A percentile compares a stretch with the other conserved stretches of the same genome.
Conservation (phyloP, 1,139 yeast genomes). For the Saccharomycopsis crataegensis region DNA sequence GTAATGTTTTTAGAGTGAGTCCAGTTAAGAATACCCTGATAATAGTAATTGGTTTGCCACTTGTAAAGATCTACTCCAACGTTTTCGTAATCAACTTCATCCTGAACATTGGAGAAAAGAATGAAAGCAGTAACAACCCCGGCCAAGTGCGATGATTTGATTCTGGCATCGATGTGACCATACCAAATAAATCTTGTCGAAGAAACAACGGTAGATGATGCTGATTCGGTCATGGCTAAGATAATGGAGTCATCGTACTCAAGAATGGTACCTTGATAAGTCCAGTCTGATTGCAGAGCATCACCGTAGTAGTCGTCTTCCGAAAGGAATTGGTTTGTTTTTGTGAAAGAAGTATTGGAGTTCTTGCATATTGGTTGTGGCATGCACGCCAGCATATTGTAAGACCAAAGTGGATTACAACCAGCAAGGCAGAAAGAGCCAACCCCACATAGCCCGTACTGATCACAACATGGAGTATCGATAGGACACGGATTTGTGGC, state of each 20-base stretch:
- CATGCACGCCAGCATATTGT: constrained; percentile 55
- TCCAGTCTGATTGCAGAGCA: constrained; percentile 60
- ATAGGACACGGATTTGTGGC: constrained; percentile 55
- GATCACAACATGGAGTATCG: constrained; percentile 72
- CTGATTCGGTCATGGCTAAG: constrained; percentile 69
- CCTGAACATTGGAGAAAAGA: constrained; percentile 76
- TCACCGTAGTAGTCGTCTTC: constrained; percentile 57
- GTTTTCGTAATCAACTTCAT: constrained; percentile 84
- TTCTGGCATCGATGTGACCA: constrained; percentile 64
- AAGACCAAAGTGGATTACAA: constrained; percentile 66
- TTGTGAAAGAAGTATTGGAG: constrained; percentile 33
- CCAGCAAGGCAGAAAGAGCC: constrained; percentile 80
- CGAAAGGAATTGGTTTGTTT: constrained; percentile 27
- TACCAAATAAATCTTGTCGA: constrained; percentile 81
- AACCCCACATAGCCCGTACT: constrained; percentile 77
- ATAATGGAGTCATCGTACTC: constrained; percentile 46
- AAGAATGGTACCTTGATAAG: constrained; percentile 59
- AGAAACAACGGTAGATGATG: constrained; percentile 78
- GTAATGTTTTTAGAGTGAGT: constrained; percentile 46
- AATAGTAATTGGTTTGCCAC: constrained; percentile 74
- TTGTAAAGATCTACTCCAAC: constrained; percentile 63
- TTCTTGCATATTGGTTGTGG: constrained; percentile 50
- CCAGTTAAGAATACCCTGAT: constrained; percentile 65
- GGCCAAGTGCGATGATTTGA: constrained; percentile 65
- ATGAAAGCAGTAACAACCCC: constrained; percentile 90